Evolutionary conservation across 164 flowering plant species (phyloP), one percentile per base, ranked within the genome.

Genomic region (Umbilicus rupestris): DNA sequence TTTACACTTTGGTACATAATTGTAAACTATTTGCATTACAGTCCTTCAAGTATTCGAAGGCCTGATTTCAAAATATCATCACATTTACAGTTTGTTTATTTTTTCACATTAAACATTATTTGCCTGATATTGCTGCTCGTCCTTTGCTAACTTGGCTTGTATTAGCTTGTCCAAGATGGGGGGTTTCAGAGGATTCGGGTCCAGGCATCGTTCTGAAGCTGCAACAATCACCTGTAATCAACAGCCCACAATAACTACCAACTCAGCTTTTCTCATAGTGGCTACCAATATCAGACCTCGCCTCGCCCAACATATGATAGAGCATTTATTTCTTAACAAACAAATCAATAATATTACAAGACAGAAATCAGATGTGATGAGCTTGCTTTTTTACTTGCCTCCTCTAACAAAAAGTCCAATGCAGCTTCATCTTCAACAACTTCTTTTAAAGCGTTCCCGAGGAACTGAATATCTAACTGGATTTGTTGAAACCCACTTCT

Each of bases 401-500:
- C 99, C 73, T 95, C 99, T 33, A 95, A 83, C 75, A 95, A 72
- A 74, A 95, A 88, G 78, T 88, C 99, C 57, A 88, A 75, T 49
- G 86, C 88, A 49, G 90, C 97, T 78, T 87, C 97, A 79, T 95
- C 98, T 71, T 92, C 97, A 58, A 73, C 83, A 44, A 66, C 74
- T 66, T 88, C 96, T 75, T 85, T 92, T 30, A 90, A 58, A 65
- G 94, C 81, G 62, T 71, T 65, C 76, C 89, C 82, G 52, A 95
- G 77, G 80, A 83, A 95, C 78, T 95, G 97, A 68, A 82, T 82
- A 75, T 95, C 99, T 80, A 95, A 71, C 77, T 95, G 99, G 73
- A 95, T 87, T 80, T 95, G 99, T 75, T 95, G 99, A 70, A 92
- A 95, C 66, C 99, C 99, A 72, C 97, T 90, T 64, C 99, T 78